phyloP scores from a whole-genome alignment of 306 rosid species.

The Dalbergia cochinchinensis region DNA sequence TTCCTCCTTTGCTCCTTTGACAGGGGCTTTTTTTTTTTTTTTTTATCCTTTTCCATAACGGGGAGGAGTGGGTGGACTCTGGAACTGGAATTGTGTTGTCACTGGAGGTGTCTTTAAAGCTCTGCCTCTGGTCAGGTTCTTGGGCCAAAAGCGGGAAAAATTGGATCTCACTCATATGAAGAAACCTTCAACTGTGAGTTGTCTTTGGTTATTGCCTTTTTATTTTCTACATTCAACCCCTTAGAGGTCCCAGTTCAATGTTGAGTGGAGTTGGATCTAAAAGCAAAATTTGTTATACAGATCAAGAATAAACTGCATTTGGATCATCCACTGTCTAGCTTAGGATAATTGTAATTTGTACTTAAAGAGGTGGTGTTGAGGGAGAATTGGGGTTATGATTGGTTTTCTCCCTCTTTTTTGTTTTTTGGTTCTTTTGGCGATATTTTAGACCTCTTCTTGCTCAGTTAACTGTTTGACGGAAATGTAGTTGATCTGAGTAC shows the following conservation, averaged over 20 bases:
- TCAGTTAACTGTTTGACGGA: conserved; percentile 2
- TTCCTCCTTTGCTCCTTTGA: conserved; percentile 18
- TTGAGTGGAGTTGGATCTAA: conserved; percentile 45
- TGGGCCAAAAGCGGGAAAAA: conserved; percentile 46
- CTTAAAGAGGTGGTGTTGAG: not conserved
- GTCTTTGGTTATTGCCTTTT: conserved; percentile 28
- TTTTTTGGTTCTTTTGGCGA: not conserved
- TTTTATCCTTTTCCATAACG: too few species aligned
- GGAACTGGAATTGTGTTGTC: not conserved
- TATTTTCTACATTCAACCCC: conserved; percentile 18
- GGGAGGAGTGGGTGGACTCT: too few species aligned
- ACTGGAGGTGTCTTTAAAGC: not conserved
- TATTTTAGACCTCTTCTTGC: conserved; percentile 9
- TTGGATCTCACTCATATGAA: conserved; percentile 74
- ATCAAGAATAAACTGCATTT: conserved; percentile 32
- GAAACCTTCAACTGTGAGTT: conserved; percentile 67
- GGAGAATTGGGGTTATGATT: conserved; percentile 2
- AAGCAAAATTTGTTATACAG: conserved; percentile 1
- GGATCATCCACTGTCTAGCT: conserved; percentile 30
- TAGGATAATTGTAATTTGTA: conserved; percentile 2
- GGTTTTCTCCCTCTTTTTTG: conserved; percentile 4
- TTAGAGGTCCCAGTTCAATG: not conserved
- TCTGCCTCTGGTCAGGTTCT: conserved; percentile 33
- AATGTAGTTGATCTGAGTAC: conserved; percentile 46
- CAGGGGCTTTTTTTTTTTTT: conserved; percentile 4